These are phyloP conservation scores for Sungouiella thailandica DNA, from an alignment of 805 yeast species.

Conservation along the genomic window DNA sequence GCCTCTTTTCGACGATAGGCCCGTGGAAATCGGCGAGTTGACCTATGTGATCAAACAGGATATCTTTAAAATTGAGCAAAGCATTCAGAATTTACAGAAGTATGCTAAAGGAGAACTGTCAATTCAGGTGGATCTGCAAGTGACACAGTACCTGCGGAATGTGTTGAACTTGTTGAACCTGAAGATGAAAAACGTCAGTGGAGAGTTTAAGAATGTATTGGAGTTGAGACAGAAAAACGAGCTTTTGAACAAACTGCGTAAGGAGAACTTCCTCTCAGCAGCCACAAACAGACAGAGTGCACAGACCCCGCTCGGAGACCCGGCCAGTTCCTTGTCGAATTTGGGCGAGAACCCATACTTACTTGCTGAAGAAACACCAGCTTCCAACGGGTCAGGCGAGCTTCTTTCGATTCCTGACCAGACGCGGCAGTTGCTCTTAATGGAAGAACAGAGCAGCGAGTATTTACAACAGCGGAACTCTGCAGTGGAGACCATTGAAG, in stretches of 20 bases:
- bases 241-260: constrained; percentile 70
- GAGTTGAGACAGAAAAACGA: constrained; percentile 84
- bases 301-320: constrained; percentile 21
- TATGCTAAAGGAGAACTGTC: constrained; percentile 43
- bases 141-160: constrained; percentile 71
- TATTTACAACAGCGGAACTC: constrained; percentile 79
- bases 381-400: constrained; percentile 32
- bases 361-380: constrained; percentile 18
- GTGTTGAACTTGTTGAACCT: constrained; percentile 85
- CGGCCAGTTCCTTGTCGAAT: constrained; percentile 12
- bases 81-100: constrained; percentile 56
- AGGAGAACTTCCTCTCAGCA: constrained; percentile 74
- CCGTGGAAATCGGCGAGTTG: constrained; percentile 87
- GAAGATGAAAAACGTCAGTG: constrained; percentile 86
- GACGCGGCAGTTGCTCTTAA: constrained; percentile 66
- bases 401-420: constrained; percentile 76
- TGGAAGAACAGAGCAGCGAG: constrained; percentile 75
- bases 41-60: constrained; percentile 87
- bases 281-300: constrained; percentile 28
- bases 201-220: constrained; percentile 85
- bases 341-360: constrained; percentile 39
- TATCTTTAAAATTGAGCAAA: constrained; percentile 73
- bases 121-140: constrained; percentile 50
- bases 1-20: constrained; percentile 89
- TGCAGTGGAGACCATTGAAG: constrained; percentile 94